Conservation (phyloP, 2,329 filamentous ascomycete genomes). For the Penicillium sp. region DNA sequence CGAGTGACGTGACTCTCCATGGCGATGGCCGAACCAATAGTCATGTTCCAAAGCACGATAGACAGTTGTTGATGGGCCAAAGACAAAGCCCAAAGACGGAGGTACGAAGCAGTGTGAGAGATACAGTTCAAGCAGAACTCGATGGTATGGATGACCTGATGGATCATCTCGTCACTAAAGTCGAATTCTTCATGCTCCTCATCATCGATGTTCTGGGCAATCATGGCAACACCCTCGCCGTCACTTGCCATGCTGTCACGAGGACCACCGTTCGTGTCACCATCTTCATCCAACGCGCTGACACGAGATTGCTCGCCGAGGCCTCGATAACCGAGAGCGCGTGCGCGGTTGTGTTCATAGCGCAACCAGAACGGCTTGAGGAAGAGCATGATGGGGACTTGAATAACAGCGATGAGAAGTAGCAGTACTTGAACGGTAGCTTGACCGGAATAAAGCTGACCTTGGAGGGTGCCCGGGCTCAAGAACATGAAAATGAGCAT, state of each 20-base stretch:
- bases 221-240: constrained; percentile 77
- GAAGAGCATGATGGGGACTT: constrained; percentile 87
- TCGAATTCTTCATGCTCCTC: constrained; percentile 96
- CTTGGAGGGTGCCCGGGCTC: constrained; percentile 64
- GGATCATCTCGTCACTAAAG: constrained; percentile 95
- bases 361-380: constrained; percentile 94
- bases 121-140: constrained; percentile 99
- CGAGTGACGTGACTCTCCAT: constrained; percentile 59
- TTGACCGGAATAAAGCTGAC: constrained; percentile 74
- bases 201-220: constrained; percentile 71
- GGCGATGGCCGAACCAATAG: constrained; percentile 68
- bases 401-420: constrained; percentile 72
- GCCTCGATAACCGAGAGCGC: constrained; percentile 83
- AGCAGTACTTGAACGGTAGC: constrained; percentile 67
- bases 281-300: constrained; percentile 84
- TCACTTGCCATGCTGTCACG: constrained; percentile 67
- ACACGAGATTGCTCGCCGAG: constrained; percentile 84
- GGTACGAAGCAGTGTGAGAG: constrained; percentile 96
- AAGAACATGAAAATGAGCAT: constrained; percentile 99
- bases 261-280: constrained; percentile 58
- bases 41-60: constrained; percentile 95
- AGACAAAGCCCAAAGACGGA: constrained; percentile 95
- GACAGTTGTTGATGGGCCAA: constrained; percentile 97
- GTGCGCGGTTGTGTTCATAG: constrained; percentile 84
- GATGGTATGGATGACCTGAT: constrained; percentile 98